Percentiles rank a stretch among this genome's conserved stretches.
phyloP scores from a whole-genome alignment of 78 protist genomes.

The Planoprotostelium fungivorum region DNA sequence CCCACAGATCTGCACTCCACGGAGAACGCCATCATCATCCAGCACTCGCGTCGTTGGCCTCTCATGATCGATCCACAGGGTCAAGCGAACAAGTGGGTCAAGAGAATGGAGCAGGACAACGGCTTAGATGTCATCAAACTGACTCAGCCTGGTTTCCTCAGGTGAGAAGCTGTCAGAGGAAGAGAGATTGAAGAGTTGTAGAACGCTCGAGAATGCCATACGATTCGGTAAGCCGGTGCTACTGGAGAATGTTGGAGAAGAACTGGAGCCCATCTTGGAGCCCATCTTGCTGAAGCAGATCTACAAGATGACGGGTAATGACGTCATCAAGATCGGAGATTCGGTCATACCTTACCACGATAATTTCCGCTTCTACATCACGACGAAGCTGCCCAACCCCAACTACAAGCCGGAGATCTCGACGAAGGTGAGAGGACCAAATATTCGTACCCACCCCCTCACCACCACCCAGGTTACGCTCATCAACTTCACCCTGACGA shows the following conservation, averaged over 20 bases:
- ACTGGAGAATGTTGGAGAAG: constrained; percentile 80
- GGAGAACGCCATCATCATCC: constrained; percentile 80
- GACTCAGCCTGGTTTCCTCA: constrained; percentile 43
- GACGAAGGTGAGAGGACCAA: constrained; percentile 26
- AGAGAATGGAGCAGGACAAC: constrained; percentile 44
- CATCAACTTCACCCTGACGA: constrained; percentile 80
- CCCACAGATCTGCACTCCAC: constrained; percentile 77
- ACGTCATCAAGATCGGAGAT: constrained; percentile 82
- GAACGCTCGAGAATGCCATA: constrained; percentile 58
- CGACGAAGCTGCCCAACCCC: constrained; percentile 90
- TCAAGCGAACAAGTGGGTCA: constrained; percentile 83
- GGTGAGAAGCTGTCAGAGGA: background rate
- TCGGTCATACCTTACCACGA: constrained; percentile 66
- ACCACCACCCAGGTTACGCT: constrained; percentile 57
- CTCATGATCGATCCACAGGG: constrained; percentile 87
- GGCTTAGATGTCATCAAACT: constrained; percentile 62
- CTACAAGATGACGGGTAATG: constrained; percentile 27
- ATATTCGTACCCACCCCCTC: too few relatives aligned
- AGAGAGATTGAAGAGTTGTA: background rate
- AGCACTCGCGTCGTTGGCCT: constrained; percentile 77
- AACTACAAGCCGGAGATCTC: constrained; percentile 77
- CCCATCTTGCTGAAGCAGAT: constrained; percentile 78
- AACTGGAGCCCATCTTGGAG: constrained; percentile 81
- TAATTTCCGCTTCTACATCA: constrained; percentile 75
- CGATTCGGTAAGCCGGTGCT: constrained; percentile 81